Evolutionary conservation across 345 rosid species (phyloP), one percentile per base, ranked within the genome.

Genomic region (Populus tremula): DNA sequence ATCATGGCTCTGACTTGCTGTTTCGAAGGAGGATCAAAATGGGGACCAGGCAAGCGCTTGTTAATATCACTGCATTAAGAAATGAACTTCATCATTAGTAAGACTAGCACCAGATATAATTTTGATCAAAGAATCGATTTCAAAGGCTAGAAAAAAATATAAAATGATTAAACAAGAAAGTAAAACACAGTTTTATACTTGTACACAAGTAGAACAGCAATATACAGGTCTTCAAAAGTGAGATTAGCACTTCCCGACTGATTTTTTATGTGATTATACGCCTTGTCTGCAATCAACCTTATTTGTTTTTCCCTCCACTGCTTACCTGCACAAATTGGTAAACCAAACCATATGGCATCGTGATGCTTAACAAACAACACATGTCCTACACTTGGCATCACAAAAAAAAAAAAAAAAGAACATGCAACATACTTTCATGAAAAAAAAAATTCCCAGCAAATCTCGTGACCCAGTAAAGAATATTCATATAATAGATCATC

Each of bases 21-120:
- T 82, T 87, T 91, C 33, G 97, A 78, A 78, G 98, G 98, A 27
- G 98, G 98, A 85, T 94, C 97, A 75, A 94, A 94, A 84, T 94
- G 98, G 12, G 98, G 98, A 18, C 98, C 98, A 6, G 98, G 98
- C 88, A 94, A 77, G 67, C 72, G 87, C 89, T 94, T 94, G 70
- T 94, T 94, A 25, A 94, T 87, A 80, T 93, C 98, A 84, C 99
- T 94, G 70, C 82, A 71, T 43, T 47, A 82, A 13, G 21, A 64
- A 67, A 33, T 45, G 3, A 23, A 43, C 6, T 4, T 50, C 35
- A 25, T 6, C 25, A 29, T 29, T 5, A 23, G 67, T 45, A 17
- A 33, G 12, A 2, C 68, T 72, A 16, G 17, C 27, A 11, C 53
- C 20, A 29, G 16, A 1, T 53, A 63, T 2, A 56, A 5, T 66